phyloP scores from a whole-genome alignment of 2,329 filamentous ascomycete genomes.

The Clonostachys rhizophaga region DNA sequence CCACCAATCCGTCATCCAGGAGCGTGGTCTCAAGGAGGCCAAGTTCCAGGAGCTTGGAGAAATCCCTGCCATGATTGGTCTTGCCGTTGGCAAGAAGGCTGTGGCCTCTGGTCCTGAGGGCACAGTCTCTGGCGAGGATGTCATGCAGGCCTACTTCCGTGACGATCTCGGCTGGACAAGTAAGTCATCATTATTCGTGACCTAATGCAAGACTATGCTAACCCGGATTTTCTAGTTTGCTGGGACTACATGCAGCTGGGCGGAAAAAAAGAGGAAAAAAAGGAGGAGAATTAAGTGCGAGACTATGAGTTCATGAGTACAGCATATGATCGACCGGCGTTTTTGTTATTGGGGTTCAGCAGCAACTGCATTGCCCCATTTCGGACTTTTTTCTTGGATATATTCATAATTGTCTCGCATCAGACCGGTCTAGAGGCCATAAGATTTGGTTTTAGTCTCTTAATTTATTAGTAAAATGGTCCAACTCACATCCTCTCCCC shows the following conservation, averaged over 20 bases:
- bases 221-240: constrained; percentile 34
- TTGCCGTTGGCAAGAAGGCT: constrained; percentile 67
- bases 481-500: too few relatives aligned
- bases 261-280: constrained; percentile 14
- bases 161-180: constrained; percentile 62
- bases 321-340: background rate
- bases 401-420: too few relatives aligned
- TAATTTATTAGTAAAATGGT: too few relatives aligned
- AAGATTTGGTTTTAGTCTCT: too few relatives aligned
- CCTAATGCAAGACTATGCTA: too few relatives aligned
- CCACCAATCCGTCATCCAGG: constrained; percentile 52
- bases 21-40: constrained; percentile 6
- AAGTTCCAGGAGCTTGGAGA: constrained; percentile 30
- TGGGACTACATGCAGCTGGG: constrained; percentile 49
- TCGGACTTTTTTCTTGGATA: too few relatives aligned
- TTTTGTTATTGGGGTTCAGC: too few relatives aligned
- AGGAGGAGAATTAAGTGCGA: too few relatives aligned
- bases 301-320: constrained; percentile 1
- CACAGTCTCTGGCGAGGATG: constrained; percentile 55
- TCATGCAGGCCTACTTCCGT: constrained; percentile 60
- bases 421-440: too few relatives aligned
- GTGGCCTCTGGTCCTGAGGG: constrained; percentile 58
- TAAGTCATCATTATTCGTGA: constrained; percentile 28
- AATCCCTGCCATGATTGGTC: constrained; percentile 62
- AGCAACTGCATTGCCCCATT: too few relatives aligned